A percentile compares a stretch with the other conserved stretches of the same genome.
Evolutionary conservation across 2,329 filamentous ascomycete genomes (phyloP).

Genomic region (Calonectria crousiana): DNA sequence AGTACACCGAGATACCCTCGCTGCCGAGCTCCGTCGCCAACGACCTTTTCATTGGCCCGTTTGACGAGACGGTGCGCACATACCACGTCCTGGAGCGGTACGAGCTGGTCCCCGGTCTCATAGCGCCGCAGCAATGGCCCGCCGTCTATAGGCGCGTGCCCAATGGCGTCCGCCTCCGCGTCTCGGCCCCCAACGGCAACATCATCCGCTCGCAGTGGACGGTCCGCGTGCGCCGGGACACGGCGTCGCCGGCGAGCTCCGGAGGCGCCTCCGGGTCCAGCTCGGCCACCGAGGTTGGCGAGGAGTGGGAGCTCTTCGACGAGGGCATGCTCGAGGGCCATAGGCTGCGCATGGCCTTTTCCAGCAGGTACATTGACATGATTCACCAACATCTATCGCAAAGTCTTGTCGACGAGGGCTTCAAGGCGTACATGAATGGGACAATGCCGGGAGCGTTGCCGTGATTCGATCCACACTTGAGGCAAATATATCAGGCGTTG

Average conservation of each 20-base stretch:
- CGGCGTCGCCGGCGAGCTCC: background rate
- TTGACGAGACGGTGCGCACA: constrained; percentile 15
- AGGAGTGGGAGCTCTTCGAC: constrained; percentile 16
- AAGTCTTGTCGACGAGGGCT: constrained; percentile 5
- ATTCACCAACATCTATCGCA: constrained; percentile 10
- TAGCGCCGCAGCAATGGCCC: constrained; percentile 8
- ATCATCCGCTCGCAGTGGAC: constrained; percentile 14
- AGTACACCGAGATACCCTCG: constrained; percentile 1
- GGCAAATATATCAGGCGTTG: background rate
- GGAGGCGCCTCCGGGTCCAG: background rate
- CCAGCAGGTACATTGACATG: constrained; percentile 8
- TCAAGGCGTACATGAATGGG: background rate
- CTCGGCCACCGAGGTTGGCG: background rate
- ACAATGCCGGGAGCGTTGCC: background rate
- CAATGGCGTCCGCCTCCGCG: constrained; percentile 15
- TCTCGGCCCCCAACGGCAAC: constrained; percentile 20
- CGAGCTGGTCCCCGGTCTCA: constrained; percentile 12
- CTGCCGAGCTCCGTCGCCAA: background rate
- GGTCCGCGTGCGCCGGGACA: background rate
- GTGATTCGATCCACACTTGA: background rate
- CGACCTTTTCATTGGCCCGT: constrained; percentile 15
- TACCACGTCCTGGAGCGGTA: constrained; percentile 16
- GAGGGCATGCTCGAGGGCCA: constrained; percentile 5
- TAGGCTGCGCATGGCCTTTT: constrained; percentile 10
- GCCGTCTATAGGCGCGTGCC: constrained; percentile 5